Conservation (phyloP, 805 yeast genomes). For the Candida vaughaniae region DNA sequence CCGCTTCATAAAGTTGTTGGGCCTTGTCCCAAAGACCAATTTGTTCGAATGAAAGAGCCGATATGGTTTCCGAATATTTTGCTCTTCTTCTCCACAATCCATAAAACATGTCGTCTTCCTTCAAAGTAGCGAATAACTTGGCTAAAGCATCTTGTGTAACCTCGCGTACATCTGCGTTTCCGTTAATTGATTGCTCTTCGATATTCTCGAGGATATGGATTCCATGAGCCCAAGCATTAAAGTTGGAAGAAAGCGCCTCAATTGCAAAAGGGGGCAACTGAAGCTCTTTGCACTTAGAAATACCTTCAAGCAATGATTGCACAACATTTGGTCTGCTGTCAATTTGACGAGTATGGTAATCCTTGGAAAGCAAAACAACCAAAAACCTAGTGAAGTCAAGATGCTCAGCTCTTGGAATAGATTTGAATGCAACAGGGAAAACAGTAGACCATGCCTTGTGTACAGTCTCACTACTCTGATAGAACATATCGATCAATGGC, state of each 20-base stretch:
- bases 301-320: conserved; percentile 78
- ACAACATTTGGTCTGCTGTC: conserved; percentile 85
- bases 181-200: conserved; percentile 53
- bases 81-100: conserved; percentile 98
- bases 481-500: conserved; percentile 79
- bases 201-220: conserved; percentile 80
- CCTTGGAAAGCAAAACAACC: conserved; percentile 79
- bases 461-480: conserved; percentile 75
- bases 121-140: conserved; percentile 82
- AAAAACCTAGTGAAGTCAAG: conserved; percentile 81
- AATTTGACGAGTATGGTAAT: conserved; percentile 88
- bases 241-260: conserved; percentile 82
- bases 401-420: conserved; percentile 76
- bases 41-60: conserved; percentile 93
- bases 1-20: conserved; percentile 88
- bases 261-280: conserved; percentile 93
- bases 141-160: conserved; percentile 87
- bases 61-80: conserved; percentile 87
- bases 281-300: conserved; percentile 66
- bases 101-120: conserved; percentile 95
- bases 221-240: conserved; percentile 89
- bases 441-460: conserved; percentile 80
- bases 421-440: conserved; percentile 76
- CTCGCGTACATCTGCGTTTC: conserved; percentile 74
- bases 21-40: conserved; percentile 95